A percentile compares a stretch with the other conserved stretches of the same genome.
These are phyloP conservation scores for Scedosporium apiospermum DNA, from an alignment of 2,329 filamentous ascomycete genomes.

Conservation along the genomic window DNA sequence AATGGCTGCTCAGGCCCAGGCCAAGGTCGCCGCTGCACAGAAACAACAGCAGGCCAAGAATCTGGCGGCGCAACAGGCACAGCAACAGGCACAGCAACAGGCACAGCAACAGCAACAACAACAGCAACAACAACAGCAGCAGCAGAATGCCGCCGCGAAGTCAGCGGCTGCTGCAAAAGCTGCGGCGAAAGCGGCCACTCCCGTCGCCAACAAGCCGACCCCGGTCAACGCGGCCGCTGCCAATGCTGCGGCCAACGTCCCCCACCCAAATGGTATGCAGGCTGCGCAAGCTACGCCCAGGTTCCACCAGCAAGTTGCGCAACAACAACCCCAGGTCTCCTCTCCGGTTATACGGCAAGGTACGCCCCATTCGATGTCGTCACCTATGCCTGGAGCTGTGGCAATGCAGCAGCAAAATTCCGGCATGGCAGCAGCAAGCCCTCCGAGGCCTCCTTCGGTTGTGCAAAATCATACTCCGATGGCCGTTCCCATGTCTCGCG, in stretches of 20 bases:
- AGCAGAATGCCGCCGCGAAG: constrained; percentile 13
- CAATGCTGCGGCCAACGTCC: constrained; percentile 8
- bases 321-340: constrained; percentile 47
- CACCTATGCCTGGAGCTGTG: constrained; percentile 52
- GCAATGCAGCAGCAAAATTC: constrained; percentile 58
- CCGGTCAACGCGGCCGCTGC: constrained; percentile 1
- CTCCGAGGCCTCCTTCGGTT: constrained; percentile 56
- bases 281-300: constrained; percentile 22
- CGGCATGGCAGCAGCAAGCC: constrained; percentile 58
- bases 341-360: constrained; percentile 59
- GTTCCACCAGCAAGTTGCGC: constrained; percentile 44
- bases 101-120: constrained; percentile 18
- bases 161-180: constrained; percentile 14
- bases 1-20: constrained; percentile 19
- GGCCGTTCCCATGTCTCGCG: constrained; percentile 49
- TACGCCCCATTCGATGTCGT: constrained; percentile 56
- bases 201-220: constrained; percentile 14
- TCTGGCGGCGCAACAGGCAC: constrained; percentile 21
- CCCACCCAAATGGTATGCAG: constrained; percentile 26
- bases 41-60: constrained; percentile 16
- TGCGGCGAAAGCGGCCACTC: constrained; percentile 16
- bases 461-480: constrained; percentile 49
- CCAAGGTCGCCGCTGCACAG: constrained; percentile 18
- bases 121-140: constrained; percentile 20
- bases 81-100: constrained; percentile 21